Conservation (phyloP, 345 rosid species). For the Balakata baccata region DNA sequence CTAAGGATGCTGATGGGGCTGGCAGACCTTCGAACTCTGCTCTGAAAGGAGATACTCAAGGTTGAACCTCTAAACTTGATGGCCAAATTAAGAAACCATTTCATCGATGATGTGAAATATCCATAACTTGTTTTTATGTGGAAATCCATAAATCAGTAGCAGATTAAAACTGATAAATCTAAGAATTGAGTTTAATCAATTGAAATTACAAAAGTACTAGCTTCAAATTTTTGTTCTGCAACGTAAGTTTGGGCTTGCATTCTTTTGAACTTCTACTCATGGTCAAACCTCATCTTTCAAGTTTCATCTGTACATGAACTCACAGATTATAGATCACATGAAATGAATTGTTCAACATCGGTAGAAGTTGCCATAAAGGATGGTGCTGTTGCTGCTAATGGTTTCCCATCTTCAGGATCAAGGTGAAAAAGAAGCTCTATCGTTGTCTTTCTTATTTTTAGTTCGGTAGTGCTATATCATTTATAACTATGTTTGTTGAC, state of each 20-base stretch:
- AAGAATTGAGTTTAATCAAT: background rate
- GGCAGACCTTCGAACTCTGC: conserved; percentile 15
- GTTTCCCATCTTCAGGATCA: conserved; percentile 47
- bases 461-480: background rate
- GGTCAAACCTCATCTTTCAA: conserved; percentile 22
- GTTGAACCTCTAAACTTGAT: conserved; percentile 18
- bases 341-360: conserved; percentile 26
- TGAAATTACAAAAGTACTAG: background rate
- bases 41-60: conserved; percentile 13
- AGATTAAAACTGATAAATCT: background rate
- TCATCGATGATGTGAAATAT: background rate
- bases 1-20: conserved; percentile 17
- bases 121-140: background rate
- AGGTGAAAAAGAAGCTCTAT: conserved; percentile 35
- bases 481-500: conserved; percentile 3
- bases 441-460: background rate
- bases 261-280: background rate
- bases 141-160: too few species aligned
- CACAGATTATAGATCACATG: conserved; percentile 39
- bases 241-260: background rate
- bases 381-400: conserved; percentile 37
- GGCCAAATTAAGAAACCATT: background rate
- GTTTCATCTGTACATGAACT: conserved; percentile 32
- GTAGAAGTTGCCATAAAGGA: conserved; percentile 38
- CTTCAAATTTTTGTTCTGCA: background rate